Percentiles rank a stretch among this genome's conserved stretches.
These are phyloP conservation scores for Taphrina deformans DNA, from an alignment of 1,139 yeast genomes.

Conservation along the genomic window DNA sequence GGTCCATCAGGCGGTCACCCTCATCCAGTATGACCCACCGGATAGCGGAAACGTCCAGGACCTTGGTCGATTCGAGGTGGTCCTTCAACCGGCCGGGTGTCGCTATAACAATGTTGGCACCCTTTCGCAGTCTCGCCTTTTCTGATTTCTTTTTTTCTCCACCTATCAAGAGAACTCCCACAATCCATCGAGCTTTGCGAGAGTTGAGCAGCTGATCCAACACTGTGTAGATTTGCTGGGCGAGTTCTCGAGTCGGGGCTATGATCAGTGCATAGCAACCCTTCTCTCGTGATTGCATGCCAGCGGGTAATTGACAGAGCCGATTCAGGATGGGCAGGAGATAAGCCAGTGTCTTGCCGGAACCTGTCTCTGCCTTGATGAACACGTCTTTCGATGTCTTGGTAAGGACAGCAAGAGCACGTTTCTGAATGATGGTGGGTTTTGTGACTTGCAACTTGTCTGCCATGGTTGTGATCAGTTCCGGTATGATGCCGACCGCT, in stretches of 20 bases:
- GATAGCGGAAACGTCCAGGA: constrained; percentile 67
- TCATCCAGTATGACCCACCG: constrained; percentile 88
- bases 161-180: constrained; percentile 53
- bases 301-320: constrained; percentile 58
- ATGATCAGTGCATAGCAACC: constrained; percentile 86
- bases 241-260: constrained; percentile 92
- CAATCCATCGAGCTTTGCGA: constrained; percentile 52
- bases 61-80: constrained; percentile 83
- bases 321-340: constrained; percentile 76
- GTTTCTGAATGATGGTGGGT: constrained; percentile 85
- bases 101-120: constrained; percentile 82
- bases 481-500: constrained; percentile 66
- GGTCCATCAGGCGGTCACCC: constrained; percentile 91
- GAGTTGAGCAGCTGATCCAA: constrained; percentile 43
- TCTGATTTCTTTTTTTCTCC: constrained; percentile 93
- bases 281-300: constrained; percentile 61
- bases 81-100: constrained; percentile 92
- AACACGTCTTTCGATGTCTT: constrained; percentile 52
- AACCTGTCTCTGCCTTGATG: constrained; percentile 93
- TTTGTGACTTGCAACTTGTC: constrained; percentile 60
- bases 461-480: constrained; percentile 57
- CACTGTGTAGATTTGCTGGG: constrained; percentile 85
- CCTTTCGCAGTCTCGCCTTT: constrained; percentile 85
- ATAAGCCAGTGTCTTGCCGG: constrained; percentile 93
- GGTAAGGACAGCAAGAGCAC: constrained; percentile 72